phyloP scores from a whole-genome alignment of 163 green algal species.

The Dunaliella salina region DNA sequence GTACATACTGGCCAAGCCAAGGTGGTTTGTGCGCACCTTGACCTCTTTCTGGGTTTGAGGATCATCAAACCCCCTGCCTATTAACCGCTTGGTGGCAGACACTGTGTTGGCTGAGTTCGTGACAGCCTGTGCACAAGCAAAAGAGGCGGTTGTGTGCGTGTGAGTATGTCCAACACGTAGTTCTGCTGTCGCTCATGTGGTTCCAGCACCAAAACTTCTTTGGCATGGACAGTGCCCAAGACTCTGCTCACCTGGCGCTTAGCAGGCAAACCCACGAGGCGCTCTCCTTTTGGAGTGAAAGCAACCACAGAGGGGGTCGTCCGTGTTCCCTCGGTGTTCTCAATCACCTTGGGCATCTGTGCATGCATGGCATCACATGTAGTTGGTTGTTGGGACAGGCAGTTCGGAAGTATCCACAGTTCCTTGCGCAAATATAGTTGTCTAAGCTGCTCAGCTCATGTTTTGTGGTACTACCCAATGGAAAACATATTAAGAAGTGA shows the following conservation, averaged over 20 bases:
- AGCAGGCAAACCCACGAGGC: slow-evolving; percentile 82
- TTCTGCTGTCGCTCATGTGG: no score
- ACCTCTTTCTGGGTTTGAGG: slow-evolving; percentile 83
- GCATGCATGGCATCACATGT: no score
- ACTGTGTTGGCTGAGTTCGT: slow-evolving; percentile 98
- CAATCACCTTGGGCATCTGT: slow-evolving; percentile 86
- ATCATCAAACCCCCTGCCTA: slow-evolving; percentile 90
- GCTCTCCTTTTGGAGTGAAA: slow-evolving; percentile 90
- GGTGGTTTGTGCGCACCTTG: slow-evolving; percentile 51
- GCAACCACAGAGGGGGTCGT: slow-evolving; percentile 94
- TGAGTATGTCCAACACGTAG: no score
- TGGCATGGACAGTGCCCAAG: background rate
- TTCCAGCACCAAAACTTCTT: no score
- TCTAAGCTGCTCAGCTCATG: background rate
- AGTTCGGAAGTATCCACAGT: no score
- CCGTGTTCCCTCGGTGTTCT: slow-evolving; percentile 93
- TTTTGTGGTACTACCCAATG: no score
- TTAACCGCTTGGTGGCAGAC: slow-evolving; percentile 98
- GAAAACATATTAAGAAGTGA: no score
- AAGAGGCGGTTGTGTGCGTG: no score
- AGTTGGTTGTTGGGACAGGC: no score
- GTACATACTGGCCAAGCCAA: no score
- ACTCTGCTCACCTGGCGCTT: slow-evolving; percentile 78
- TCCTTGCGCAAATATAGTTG: background rate
- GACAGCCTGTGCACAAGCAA: slow-evolving; percentile 65